Base-by-base conservation (phyloP, 2,329 filamentous ascomycete genomes). In the Diplocarpon rosae region DNA sequence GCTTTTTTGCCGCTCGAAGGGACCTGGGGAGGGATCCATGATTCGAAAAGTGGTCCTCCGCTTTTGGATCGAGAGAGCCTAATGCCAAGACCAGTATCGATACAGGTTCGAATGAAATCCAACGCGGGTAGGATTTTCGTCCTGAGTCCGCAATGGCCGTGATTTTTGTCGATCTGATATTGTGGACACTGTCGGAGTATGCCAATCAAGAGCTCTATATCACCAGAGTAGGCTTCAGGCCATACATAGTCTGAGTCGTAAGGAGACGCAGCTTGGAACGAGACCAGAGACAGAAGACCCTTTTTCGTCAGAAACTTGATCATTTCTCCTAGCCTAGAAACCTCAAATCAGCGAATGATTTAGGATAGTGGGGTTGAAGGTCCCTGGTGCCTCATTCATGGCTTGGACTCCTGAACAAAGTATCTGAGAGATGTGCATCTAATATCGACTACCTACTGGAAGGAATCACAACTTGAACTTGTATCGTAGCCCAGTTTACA, bases 401-500 rank as follows among this genome's bases (percentile, higher is more conserved):
- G 7, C 20, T 24, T 24, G 20, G 20, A 24, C 20, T 24, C n/a
- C n/a, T n/a, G n/a, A 24, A 24, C 3, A 24, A 24, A 24, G 4
- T 3, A 7, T 7, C 3, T 24, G 3, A 7, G 4, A 24, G 20
- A 7, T 24, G 20, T 7, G 20, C 20, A n/a, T 24, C 20, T 7
- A 7, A 24, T 4, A 3, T 24, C 20, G 4, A 24, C 24, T 52
- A 42, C 40, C 30, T 30, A 42, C 62, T 89, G 84, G 57, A 83
- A 89, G 1, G 78, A 80, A 64, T 89, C 84, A 61, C 84, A 88
- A 34, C 82, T 76, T 1, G 73, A 64, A 49, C 78, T 83, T 2
- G 77, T 79, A 56, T 85, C 82, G 62, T 88, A 88, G 42, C 83
- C 83, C 0, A 86, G 70, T 55, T 77, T 78, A 62, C 84, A 88